Conservation (phyloP, 164 flowering plant species). For the Sedum album region DNA sequence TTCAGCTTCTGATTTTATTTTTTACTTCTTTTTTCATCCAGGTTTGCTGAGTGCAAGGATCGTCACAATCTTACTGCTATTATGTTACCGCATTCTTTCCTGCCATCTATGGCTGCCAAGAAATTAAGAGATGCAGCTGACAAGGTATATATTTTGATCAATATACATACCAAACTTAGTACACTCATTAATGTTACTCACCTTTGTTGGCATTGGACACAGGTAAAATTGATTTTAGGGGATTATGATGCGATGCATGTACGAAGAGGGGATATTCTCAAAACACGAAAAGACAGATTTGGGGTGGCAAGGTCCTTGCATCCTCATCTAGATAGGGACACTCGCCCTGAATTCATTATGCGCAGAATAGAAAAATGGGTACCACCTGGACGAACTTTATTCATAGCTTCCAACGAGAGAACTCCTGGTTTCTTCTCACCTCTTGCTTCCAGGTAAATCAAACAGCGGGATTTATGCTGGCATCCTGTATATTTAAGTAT, state of each 20-base stretch:
- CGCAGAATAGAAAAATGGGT: conserved; percentile 70
- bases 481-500: not conserved
- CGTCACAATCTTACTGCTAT: conserved; percentile 73
- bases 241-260: conserved; percentile 96
- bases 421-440: conserved; percentile 83
- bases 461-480: not conserved
- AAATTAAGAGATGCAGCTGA: conserved; percentile 69
- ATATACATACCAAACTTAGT: not conserved
- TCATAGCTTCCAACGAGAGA: conserved; percentile 95
- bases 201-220: conserved; percentile 10
- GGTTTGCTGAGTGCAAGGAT: conserved; percentile 99
- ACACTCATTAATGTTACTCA: not conserved
- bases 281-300: conserved; percentile 79
- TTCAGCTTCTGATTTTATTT: not conserved
- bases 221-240: conserved; percentile 51
- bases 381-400: conserved; percentile 75
- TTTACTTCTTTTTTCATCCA: conserved; percentile 12
- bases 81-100: conserved; percentile 77
- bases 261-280: conserved; percentile 89
- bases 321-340: conserved; percentile 95
- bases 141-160: conserved; percentile 31
- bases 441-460: conserved; percentile 61
- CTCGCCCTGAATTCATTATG: conserved; percentile 78
- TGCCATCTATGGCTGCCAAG: conserved; percentile 78
- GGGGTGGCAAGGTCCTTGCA: conserved; percentile 63